Conservation (phyloP, 768 basidiomycete species). For the Suillus brevipes region DNA sequence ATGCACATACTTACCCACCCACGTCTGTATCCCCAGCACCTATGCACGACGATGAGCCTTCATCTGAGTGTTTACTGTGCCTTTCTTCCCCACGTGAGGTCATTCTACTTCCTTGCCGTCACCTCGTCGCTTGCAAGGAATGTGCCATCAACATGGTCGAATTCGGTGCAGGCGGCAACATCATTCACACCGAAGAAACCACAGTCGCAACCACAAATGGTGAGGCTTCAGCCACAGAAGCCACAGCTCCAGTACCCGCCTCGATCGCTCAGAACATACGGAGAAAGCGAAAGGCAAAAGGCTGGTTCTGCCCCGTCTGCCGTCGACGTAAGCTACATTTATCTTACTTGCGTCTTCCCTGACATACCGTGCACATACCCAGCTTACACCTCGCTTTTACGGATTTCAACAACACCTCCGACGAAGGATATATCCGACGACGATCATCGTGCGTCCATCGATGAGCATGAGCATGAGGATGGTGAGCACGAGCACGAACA, state of each 20-base stretch:
- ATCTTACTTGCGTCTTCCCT: neutral
- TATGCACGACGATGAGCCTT: constrained; percentile 64
- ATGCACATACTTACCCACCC: constrained; percentile 51
- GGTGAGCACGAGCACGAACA: constrained; percentile 21
- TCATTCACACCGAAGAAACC: constrained; percentile 55
- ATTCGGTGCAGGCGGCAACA: constrained; percentile 89
- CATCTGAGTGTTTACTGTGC: constrained; percentile 90
- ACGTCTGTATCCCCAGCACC: constrained; percentile 26
- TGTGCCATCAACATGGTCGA: constrained; percentile 98
- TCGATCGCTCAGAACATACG: constrained; percentile 45
- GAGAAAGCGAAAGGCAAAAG: constrained; percentile 91
- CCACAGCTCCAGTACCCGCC: constrained; percentile 14
- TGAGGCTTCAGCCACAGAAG: constrained; percentile 19
- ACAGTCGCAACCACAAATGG: constrained; percentile 29
- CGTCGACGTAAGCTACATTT: constrained; percentile 75
- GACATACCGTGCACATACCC: constrained; percentile 3
- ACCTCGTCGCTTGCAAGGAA: constrained; percentile 93
- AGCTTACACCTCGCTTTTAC: constrained; percentile 88
- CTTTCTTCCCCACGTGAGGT: constrained; percentile 88
- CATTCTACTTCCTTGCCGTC: constrained; percentile 88
- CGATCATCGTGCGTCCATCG: constrained; percentile 27
- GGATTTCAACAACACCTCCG: constrained; percentile 73
- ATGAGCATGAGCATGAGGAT: constrained; percentile 24
- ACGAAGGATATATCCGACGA: constrained; percentile 39
- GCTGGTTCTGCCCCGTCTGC: constrained; percentile 97